Conservation (phyloP, 805 yeast species). For the Hanseniaspora lachancei region DNA sequence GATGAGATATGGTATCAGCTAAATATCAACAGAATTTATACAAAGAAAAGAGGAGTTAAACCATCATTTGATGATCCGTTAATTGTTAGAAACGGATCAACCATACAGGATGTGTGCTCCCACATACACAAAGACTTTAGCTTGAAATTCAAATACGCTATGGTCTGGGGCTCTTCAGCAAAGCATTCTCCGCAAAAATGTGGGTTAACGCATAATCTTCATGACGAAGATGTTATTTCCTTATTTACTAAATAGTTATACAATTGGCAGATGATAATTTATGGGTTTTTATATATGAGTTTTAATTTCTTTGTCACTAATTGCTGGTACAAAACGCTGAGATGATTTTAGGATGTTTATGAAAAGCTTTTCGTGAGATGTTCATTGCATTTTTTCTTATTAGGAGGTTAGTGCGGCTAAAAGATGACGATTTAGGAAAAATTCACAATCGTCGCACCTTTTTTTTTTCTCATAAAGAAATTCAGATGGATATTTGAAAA, state of each 20-base stretch:
- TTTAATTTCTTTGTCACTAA: not conserved
- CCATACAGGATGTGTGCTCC: slow-evolving; percentile 80
- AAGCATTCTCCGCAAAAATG: slow-evolving; percentile 95
- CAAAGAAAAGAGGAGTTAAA: slow-evolving; percentile 70
- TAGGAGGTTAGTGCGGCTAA: no score
- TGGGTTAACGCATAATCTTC: slow-evolving; percentile 68
- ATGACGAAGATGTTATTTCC: slow-evolving; percentile 90
- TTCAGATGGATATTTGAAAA: no score
- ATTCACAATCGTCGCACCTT: no score
- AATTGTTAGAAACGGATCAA: slow-evolving; percentile 69
- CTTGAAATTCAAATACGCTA: slow-evolving; percentile 80
- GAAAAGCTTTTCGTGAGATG: not conserved
- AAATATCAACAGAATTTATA: slow-evolving; percentile 64
- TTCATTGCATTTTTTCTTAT: not conserved
- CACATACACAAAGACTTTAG: slow-evolving; percentile 86
- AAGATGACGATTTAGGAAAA: no score
- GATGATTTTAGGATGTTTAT: no score
- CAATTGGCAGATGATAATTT: not conserved
- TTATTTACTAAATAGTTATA: slow-evolving; percentile 59
- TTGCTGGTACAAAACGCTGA: not conserved
- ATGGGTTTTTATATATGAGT: not conserved
- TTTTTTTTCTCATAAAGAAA: no score
- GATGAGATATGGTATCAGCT: slow-evolving; percentile 90
- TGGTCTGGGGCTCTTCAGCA: slow-evolving; percentile 93
- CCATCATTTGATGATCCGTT: slow-evolving; percentile 83